Percentiles rank a stretch among this genome's conserved stretches.
phyloP scores from a whole-genome alignment of 2,329 filamentous ascomycete species.

The Penicillium palitans region DNA sequence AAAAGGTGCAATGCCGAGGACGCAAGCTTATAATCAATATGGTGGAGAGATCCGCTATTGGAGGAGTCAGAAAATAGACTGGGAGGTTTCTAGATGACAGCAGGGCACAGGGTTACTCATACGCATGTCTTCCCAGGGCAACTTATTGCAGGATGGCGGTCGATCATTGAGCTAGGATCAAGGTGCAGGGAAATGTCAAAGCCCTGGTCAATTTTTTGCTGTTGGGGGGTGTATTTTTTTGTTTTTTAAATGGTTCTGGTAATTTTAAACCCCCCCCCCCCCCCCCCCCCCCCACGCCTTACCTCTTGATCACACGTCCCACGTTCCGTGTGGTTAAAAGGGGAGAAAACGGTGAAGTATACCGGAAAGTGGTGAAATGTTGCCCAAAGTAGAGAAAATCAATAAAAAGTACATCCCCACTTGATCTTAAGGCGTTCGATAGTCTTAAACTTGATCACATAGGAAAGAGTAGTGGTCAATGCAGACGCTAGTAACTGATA shows the following conservation, averaged over 20 bases:
- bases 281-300: constrained; percentile 16
- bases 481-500: constrained; percentile 39
- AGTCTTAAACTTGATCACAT: not conserved
- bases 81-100: constrained; percentile 38
- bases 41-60: constrained; percentile 32
- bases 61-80: constrained; percentile 42
- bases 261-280: no score
- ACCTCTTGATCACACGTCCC: constrained; percentile 21
- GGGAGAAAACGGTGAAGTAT: constrained; percentile 32
- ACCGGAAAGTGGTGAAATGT: constrained; percentile 24
- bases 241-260: no score
- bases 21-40: constrained; percentile 38
- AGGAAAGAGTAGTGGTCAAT: constrained; percentile 32
- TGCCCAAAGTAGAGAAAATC: constrained; percentile 9
- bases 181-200: constrained; percentile 29
- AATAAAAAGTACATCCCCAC: not conserved
- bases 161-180: constrained; percentile 39
- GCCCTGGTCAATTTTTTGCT: no score
- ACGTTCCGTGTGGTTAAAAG: constrained; percentile 16
- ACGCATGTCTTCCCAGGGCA: constrained; percentile 34
- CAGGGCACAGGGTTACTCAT: constrained; percentile 40
- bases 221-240: no score
- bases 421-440: constrained; percentile 8
- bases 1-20: constrained; percentile 20
- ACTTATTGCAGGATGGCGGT: constrained; percentile 41